Evolutionary conservation across 768 basidiomycete species (phyloP).

Genomic region (Artomyces pyxidatus): DNA sequence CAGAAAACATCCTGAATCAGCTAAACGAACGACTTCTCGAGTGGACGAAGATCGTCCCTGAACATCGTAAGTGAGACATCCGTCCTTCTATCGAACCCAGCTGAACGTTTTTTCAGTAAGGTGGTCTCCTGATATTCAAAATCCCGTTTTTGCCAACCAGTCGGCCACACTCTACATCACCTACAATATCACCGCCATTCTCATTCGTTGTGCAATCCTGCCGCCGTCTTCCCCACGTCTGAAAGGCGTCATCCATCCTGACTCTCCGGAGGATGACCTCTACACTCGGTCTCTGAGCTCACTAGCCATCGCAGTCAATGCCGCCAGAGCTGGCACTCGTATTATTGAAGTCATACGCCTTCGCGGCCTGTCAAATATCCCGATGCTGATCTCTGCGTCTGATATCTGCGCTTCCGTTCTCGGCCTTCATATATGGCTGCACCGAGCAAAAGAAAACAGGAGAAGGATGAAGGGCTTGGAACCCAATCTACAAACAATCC

Average conservation of each 20-base stretch:
- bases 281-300: conserved; percentile 6
- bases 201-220: conserved; percentile 74
- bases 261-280: background rate
- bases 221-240: conserved; percentile 24
- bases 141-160: conserved; percentile 32
- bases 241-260: conserved; percentile 1
- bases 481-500: background rate
- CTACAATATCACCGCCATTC: conserved; percentile 59
- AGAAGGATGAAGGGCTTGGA: background rate
- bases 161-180: conserved; percentile 34
- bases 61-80: conserved; percentile 19
- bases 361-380: conserved; percentile 11
- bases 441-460: conserved; percentile 7
- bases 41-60: conserved; percentile 24
- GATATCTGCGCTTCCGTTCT: conserved; percentile 11
- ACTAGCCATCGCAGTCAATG: conserved; percentile 8
- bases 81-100: background rate
- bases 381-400: conserved; percentile 9
- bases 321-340: conserved; percentile 7
- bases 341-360: conserved; percentile 9
- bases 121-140: conserved; percentile 35
- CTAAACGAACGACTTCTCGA: conserved; percentile 38
- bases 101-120: conserved; percentile 19
- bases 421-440: conserved; percentile 13
- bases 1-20: conserved; percentile 30